Base-by-base conservation (phyloP, 2,329 filamentous ascomycete species). In the Magnaporthiopsis rhizophila region DNA sequence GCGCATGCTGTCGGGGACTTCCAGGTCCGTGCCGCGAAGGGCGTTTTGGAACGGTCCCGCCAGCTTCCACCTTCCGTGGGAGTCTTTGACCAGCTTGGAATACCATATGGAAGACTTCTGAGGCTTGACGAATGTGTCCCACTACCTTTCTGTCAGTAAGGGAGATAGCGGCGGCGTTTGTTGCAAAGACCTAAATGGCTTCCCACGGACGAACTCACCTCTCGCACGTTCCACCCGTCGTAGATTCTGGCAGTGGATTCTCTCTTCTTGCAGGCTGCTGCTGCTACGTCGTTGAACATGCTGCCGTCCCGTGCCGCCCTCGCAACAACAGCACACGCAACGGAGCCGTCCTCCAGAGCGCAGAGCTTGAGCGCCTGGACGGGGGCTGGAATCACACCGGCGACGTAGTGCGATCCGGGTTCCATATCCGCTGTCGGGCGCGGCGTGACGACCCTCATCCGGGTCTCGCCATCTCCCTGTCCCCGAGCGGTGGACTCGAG, bases 41-140 rank as follows among this genome's bases (percentile, higher is more conserved):
- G 72, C 71, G 58, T 79, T 78, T 56, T 72, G 68, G 2, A 79
- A 68, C 5, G 68, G 65, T 3, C 66, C 65, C 1, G 69, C 62
- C 8, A 78, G 67, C 11, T 64, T 68, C 76, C 75, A 79, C 6
- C 64, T 58, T 15, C 62, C 59, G 15, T 67, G 53, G 7, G 67
- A 65, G 21, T 63, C 63, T 9, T 63, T 67, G 53, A 69, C 65
- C 24, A 79, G 69, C 13, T 69, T 71, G 12, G 72, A 74, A 69
- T 78, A 79, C 74, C 77, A 80, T 32, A 80, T 72, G 5, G 71
- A 67, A 63, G 75, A 72, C 26, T 69, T 72, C 56, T 74, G 69
- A 9, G 71, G 68, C 28, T 71, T 72, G 30, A 68, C 69, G 45
- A 74, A 74, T 1, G 69, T 64, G 64, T 75, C 72, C 73, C 72